These are phyloP conservation scores for Fusarium napiforme DNA, from an alignment of 2,329 filamentous ascomycete genomes.

Conservation along the genomic window DNA sequence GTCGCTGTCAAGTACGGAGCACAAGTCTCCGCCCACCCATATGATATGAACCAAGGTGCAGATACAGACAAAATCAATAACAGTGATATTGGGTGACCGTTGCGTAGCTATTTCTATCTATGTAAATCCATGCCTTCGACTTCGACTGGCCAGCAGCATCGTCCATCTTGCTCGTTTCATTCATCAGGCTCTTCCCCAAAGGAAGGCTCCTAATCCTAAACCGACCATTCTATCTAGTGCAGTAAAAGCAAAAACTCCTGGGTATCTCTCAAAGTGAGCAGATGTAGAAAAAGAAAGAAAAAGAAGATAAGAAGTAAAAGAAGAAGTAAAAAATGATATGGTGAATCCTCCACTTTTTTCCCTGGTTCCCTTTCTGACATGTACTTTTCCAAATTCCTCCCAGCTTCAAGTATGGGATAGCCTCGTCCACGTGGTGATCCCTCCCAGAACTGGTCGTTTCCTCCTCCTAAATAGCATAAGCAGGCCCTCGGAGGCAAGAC, in stretches of 20 bases:
- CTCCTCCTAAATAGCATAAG: constrained; percentile 22
- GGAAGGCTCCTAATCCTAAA: constrained; percentile 39
- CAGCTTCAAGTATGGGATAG: constrained; percentile 8
- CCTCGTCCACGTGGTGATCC: constrained; percentile 6
- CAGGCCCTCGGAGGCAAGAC: constrained; percentile 12
- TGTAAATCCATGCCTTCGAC: constrained; percentile 37
- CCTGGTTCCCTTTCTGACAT: constrained; percentile 13
- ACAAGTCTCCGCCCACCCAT: background rate
- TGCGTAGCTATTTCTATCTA: constrained; percentile 42
- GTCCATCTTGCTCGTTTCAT: constrained; percentile 46
- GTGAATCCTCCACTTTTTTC: constrained; percentile 14
- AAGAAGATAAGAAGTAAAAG: constrained; percentile 20
- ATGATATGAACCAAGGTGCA: background rate
- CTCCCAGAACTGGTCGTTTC: constrained; percentile 13
- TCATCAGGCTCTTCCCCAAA: constrained; percentile 39
- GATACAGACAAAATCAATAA: constrained; percentile 14
- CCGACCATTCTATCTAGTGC: constrained; percentile 43
- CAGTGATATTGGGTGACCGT: constrained; percentile 40
- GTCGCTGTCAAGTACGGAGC: background rate
- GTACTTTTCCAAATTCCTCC: constrained; percentile 19
- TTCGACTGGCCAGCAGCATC: constrained; percentile 45
- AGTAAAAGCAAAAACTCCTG: constrained; percentile 40
- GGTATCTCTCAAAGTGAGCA: constrained; percentile 46
- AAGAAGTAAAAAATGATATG: constrained; percentile 5
- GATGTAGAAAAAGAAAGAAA: constrained; percentile 33